Evolutionary conservation across 164 flowering plant genomes (phyloP).

Genomic region (Vitis vinifera): DNA sequence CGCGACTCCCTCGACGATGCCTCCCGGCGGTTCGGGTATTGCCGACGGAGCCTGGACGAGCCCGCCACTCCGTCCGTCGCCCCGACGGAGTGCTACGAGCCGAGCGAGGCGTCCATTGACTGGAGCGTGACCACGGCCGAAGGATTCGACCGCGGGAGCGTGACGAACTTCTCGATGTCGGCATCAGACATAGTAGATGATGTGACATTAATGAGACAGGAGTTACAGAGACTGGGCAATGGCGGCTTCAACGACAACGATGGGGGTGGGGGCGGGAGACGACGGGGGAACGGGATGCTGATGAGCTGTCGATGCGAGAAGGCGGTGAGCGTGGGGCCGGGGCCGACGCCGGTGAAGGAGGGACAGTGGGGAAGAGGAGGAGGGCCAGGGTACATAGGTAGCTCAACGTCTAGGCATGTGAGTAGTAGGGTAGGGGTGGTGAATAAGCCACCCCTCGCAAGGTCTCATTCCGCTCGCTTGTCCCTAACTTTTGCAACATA

Average conservation of each 20-base stretch:
- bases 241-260: constrained; percentile 6
- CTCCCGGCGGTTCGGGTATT: neutral
- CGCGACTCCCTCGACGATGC: constrained; percentile 65
- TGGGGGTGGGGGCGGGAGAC: constrained; percentile 13
- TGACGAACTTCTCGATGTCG: constrained; percentile 39
- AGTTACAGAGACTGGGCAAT: neutral
- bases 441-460: constrained; percentile 28
- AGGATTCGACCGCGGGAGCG: constrained; percentile 61
- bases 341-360: too few species aligned
- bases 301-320: constrained; percentile 80
- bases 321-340: constrained; percentile 77
- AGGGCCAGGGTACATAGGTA: too few species aligned
- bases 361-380: too few species aligned
- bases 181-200: constrained; percentile 37
- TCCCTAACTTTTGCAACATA: constrained; percentile 28
- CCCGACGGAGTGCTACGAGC: constrained; percentile 70
- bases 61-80: constrained; percentile 38
- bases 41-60: constrained; percentile 45
- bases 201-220: constrained; percentile 4
- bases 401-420: constrained; percentile 31
- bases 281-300: constrained; percentile 25
- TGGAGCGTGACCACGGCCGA: constrained; percentile 97
- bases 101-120: constrained; percentile 85
- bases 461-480: constrained; percentile 28
- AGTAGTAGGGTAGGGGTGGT: constrained; percentile 24